Conservation (phyloP, 306 rosid genomes). For the Hylodesmum podocarpum region DNA sequence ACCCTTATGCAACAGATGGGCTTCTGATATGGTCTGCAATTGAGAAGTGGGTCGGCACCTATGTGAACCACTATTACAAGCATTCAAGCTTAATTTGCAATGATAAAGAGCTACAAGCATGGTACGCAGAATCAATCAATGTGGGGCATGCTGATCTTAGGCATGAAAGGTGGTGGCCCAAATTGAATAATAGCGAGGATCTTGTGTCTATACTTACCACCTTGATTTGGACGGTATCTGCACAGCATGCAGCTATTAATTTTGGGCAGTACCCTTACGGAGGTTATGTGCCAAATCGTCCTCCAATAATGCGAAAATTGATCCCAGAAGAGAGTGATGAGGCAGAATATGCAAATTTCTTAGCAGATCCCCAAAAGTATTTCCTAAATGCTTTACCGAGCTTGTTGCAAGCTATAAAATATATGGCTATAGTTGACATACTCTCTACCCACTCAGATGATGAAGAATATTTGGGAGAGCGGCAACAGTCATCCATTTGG, state of each 20-base stretch:
- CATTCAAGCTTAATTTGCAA: slow-evolving; percentile 43
- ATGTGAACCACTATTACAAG: slow-evolving; percentile 67
- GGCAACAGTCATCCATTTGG: slow-evolving; percentile 73
- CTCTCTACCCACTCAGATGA: slow-evolving; percentile 87
- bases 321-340: slow-evolving; percentile 74
- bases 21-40: slow-evolving; percentile 79
- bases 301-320: slow-evolving; percentile 71
- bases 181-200: slow-evolving; percentile 49
- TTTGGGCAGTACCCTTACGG: slow-evolving; percentile 92
- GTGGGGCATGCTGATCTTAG: slow-evolving; percentile 86
- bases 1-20: slow-evolving; percentile 84
- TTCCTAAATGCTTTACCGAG: slow-evolving; percentile 49
- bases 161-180: slow-evolving; percentile 80
- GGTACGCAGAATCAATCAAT: slow-evolving; percentile 78
- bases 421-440: slow-evolving; percentile 78
- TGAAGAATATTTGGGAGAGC: slow-evolving; percentile 87
- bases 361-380: slow-evolving; percentile 71
- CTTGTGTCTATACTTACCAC: slow-evolving; percentile 69
- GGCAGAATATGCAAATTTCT: slow-evolving; percentile 48
- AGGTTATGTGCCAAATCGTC: slow-evolving; percentile 86
- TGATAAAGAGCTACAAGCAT: slow-evolving; percentile 73
- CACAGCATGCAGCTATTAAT: slow-evolving; percentile 90
- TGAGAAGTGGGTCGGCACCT: slow-evolving; percentile 69
- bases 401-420: slow-evolving; percentile 62
- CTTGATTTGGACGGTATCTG: slow-evolving; percentile 77